Evolutionary conservation across 495 filamentous ascomycete species (phyloP), one percentile per base, ranked within the genome.

Genomic region (Aspergillus haitiensis): DNA sequence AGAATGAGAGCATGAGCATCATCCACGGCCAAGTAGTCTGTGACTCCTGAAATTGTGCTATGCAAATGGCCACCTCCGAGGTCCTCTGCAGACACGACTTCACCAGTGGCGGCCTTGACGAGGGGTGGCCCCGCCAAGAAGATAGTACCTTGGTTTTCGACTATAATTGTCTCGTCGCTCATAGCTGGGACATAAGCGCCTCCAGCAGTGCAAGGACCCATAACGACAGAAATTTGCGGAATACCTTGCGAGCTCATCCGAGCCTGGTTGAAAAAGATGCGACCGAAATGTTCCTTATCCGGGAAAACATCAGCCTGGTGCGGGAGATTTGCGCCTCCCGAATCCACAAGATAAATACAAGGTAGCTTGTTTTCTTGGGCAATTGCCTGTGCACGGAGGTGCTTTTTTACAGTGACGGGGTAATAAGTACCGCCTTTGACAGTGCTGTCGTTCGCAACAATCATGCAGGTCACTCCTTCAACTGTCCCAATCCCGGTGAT

Each of bases 341-440:
- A 97, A 68, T 98, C 94, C 35, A 98, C 94, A 34, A 98, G 81
- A 74, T 98, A 98, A 67, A 98, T 90, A 72, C 94, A 98, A 0
- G 88, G 88, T 5, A 90, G 70, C 62, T 81, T 85, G 68, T 98
- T 98, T 72, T 98, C 89, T 61, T 90, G 83, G 2, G 94, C 94
- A 56, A 98, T 88, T 27, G 85, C 87, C 72, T 98, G 94, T 21
- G 94, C 94, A 56, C 94, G 86, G 12, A 98, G 80, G 75, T 98
- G 95, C 76, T 98, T 98, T 78, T 97, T 97, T 35, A 98, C 92
- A 2, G 94, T 98, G 53, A 98, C 93, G 0, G 94, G 94, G 72
- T 92, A 98, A 76, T 98, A 98, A 2, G 95, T 97, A 48, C 94
- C 94, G n/a, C 95, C 94, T 76, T 98, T 98, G 61, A 97, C 94